Evolutionary conservation across 306 rosid genomes (phyloP).

Genomic region (Cucumis cinereus): DNA sequence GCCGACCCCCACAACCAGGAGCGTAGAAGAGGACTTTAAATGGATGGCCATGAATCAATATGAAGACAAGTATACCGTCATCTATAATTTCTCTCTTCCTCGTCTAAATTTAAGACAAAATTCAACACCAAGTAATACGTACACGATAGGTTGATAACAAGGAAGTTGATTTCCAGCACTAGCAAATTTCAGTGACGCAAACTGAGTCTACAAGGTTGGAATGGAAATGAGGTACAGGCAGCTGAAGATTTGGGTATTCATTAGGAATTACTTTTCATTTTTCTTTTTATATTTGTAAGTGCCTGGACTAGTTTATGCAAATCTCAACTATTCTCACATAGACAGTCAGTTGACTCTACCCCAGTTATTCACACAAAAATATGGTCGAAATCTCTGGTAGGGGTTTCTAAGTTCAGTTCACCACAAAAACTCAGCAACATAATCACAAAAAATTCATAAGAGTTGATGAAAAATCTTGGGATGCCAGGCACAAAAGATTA

Average conservation of each 20-base stretch:
- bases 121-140: background rate
- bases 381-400: background rate
- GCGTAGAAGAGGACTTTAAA: background rate
- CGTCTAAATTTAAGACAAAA: conserved; percentile 15
- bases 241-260: background rate
- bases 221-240: background rate
- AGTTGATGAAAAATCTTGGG: background rate
- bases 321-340: too few relatives aligned
- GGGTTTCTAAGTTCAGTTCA: background rate
- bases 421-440: background rate
- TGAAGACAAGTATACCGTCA: background rate
- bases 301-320: background rate
- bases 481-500: background rate
- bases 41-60: background rate
- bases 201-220: background rate
- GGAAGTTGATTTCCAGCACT: background rate
- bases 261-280: background rate
- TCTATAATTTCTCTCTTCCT: conserved; percentile 27
- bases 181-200: background rate
- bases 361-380: too few relatives aligned
- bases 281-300: background rate
- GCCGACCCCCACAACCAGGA: background rate
- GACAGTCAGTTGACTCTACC: background rate
- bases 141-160: background rate
- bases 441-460: background rate